Percentiles rank a stretch among this genome's conserved stretches.
phyloP scores from a whole-genome alignment of 805 yeast genomes.

The Naumovozyma baii region DNA sequence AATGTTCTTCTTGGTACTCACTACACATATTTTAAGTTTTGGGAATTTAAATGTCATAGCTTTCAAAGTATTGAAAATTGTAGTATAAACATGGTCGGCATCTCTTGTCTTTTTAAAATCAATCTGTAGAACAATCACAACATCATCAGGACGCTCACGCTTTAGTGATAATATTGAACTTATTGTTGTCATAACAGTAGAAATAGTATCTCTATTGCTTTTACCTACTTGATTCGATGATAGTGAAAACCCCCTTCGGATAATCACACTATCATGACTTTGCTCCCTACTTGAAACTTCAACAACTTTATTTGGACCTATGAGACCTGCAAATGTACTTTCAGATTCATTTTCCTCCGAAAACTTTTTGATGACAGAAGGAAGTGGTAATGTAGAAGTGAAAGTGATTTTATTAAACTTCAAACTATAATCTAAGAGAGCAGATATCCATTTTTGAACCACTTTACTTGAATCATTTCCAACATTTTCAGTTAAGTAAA shows the following conservation, averaged over 20 bases:
- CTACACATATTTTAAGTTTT: constrained; percentile 13
- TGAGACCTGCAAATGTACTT: constrained; percentile 14
- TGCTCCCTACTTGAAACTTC: constrained; percentile 13
- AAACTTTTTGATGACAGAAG: constrained; percentile 10
- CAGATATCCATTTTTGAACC: constrained; percentile 36
- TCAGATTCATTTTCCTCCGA: constrained; percentile 2
- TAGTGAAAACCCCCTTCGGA: constrained; percentile 16
- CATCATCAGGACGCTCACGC: constrained; percentile 18
- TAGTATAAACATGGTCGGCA: constrained; percentile 4
- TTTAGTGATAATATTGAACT: constrained; percentile 25
- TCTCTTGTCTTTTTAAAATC: constrained; percentile 11
- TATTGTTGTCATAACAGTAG: constrained; percentile 19
- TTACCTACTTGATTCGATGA: constrained; percentile 1
- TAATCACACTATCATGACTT: constrained; percentile 13
- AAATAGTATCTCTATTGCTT: constrained; percentile 7
- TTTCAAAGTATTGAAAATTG: constrained; percentile 17
- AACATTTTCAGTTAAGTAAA: constrained; percentile 19
- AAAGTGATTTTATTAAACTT: constrained; percentile 23
- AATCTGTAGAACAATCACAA: constrained; percentile 24
- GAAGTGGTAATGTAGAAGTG: constrained; percentile 27
- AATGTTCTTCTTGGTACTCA: constrained; percentile 14
- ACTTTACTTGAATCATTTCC: constrained; percentile 24
- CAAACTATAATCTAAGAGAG: constrained; percentile 28
- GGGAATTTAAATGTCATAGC: constrained; percentile 17
- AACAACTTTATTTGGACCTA: constrained; percentile 12